These are phyloP conservation scores for Cucurbita ficifolia DNA, from an alignment of 306 rosid genomes.

Conservation along the genomic window DNA sequence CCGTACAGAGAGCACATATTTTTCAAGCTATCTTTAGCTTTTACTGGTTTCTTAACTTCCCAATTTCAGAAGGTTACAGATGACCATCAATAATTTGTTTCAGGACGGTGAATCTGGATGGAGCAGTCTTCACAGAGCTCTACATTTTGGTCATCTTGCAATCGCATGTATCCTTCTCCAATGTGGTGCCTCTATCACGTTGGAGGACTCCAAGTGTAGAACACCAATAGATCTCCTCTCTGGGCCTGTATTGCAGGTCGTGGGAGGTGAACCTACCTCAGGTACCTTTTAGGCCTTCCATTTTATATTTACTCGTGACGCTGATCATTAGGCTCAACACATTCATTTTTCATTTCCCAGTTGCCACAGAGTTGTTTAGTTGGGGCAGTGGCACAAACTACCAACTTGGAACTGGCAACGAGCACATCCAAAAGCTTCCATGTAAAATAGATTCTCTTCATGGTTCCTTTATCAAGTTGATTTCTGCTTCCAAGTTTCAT, in stretches of 20 bases:
- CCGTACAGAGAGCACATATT: background rate
- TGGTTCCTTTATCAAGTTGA: slow-evolving; percentile 46
- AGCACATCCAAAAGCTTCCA: slow-evolving; percentile 74
- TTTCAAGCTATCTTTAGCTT: background rate
- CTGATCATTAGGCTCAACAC: background rate
- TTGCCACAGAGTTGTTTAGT: slow-evolving; percentile 73
- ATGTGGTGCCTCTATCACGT: slow-evolving; percentile 56
- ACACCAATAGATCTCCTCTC: slow-evolving; percentile 82
- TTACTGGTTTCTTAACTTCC: background rate
- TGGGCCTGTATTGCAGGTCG: slow-evolving; percentile 54
- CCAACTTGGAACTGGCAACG: slow-evolving; percentile 99
- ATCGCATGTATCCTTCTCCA: slow-evolving; percentile 79
- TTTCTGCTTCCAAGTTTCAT: slow-evolving; percentile 88
- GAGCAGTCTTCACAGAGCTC: slow-evolving; percentile 96
- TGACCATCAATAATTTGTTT: slow-evolving; percentile 9
- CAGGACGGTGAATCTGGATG: slow-evolving; percentile 98
- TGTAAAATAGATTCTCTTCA: slow-evolving; percentile 80
- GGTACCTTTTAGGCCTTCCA: slow-evolving; percentile 35
- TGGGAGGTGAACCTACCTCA: slow-evolving; percentile 35
- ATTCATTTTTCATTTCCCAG: slow-evolving; percentile 15
- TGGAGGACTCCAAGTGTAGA: slow-evolving; percentile 77
- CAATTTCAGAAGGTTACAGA: background rate
- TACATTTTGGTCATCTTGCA: slow-evolving; percentile 92
- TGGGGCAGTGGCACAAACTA: slow-evolving; percentile 97
- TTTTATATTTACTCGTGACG: slow-evolving; percentile 8